Evolutionary conservation across 148 eudicot genomes (phyloP), one percentile per base, ranked within the genome.

Genomic region (Vaccinium vitisidaea): DNA sequence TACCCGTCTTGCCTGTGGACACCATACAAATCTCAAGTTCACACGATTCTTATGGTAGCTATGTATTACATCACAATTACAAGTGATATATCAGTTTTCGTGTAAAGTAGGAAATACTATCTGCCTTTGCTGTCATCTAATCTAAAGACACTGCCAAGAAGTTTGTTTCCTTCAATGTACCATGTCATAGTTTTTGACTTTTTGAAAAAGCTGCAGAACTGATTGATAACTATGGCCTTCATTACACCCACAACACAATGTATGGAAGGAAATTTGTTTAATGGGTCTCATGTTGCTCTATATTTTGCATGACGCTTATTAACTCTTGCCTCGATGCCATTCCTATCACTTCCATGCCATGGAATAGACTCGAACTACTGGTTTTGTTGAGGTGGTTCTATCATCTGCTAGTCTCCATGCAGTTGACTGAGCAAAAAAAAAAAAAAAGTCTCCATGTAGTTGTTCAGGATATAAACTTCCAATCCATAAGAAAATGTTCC

Each of bases 201-300:
- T 78, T 76, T 78, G 81, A 36, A 30, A 25, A 79, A 54, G 65
- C 81, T 54, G 39, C 65, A 11, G 13, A 79, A 54, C 61, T 79
- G 48, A 19, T 77, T 78, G 56, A 52, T 23, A 53, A 54, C 43
- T 6, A 52, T 53, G 63, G 46, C 63, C 63, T 14, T 19, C 61
- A 52, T 25, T 27, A 79, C 36, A 50, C 21, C 55, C 4, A 50
- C 80, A 50, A 77, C 23, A n/a, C 3, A n/a, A 32, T 43, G 14
- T 65, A 65, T 23, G n/a, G 3, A 65, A 65, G 71, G 32, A 23
- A 65, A 23, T 65, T 65, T 0, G 55, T 53, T 53, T 9, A 2
- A 74, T 49, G 27, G 18, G 30, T n/a, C 56, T 49, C 30, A 12
- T 13, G 30, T 76, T 75, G 79, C 27, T 19, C 14, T 15, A 19